These are phyloP conservation scores for Agrocybe chaxingu DNA, from an alignment of 768 basidiomycete species.

Conservation along the genomic window DNA sequence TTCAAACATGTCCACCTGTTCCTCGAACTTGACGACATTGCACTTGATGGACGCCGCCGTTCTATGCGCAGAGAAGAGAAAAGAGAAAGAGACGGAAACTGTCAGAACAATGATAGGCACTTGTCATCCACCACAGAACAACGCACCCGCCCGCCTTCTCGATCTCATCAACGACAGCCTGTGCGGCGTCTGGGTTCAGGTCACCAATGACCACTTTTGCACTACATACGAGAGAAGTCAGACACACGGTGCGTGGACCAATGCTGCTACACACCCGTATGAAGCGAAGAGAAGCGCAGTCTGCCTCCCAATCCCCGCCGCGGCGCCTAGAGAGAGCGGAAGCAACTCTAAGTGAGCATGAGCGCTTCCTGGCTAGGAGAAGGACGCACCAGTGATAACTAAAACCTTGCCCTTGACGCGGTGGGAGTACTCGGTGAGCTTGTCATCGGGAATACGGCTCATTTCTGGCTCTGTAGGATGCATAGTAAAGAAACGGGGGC, in stretches of 20 bases:
- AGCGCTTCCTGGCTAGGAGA: background rate
- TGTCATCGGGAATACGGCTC: conserved; percentile 44
- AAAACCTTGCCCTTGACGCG: conserved; percentile 46
- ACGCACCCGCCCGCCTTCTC: conserved; percentile 41
- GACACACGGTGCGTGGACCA: background rate
- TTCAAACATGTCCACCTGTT: conserved; percentile 51
- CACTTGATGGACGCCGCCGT: conserved; percentile 39
- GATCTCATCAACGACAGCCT: conserved; percentile 39
- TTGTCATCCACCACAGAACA: background rate
- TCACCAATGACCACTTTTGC: conserved; percentile 57
- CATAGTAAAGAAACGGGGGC: no score
- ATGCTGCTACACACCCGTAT: conserved; percentile 35
- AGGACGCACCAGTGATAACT: conserved; percentile 45
- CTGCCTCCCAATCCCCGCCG: conserved; percentile 53
- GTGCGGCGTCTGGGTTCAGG: conserved; percentile 36
- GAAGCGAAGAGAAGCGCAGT: conserved; percentile 49
- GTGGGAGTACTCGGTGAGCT: conserved; percentile 37
- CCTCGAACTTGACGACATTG: conserved; percentile 53
- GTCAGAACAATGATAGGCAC: background rate
- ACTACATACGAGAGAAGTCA: conserved; percentile 22
- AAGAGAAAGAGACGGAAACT: background rate
- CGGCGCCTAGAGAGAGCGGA: conserved; percentile 33
- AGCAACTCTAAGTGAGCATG: background rate
- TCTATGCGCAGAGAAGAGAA: conserved; percentile 22
- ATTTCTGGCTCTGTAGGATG: conserved; percentile 20